phyloP scores from a whole-genome alignment of 352 stramenopile genomes.

The Globisporangium paddicum region DNA sequence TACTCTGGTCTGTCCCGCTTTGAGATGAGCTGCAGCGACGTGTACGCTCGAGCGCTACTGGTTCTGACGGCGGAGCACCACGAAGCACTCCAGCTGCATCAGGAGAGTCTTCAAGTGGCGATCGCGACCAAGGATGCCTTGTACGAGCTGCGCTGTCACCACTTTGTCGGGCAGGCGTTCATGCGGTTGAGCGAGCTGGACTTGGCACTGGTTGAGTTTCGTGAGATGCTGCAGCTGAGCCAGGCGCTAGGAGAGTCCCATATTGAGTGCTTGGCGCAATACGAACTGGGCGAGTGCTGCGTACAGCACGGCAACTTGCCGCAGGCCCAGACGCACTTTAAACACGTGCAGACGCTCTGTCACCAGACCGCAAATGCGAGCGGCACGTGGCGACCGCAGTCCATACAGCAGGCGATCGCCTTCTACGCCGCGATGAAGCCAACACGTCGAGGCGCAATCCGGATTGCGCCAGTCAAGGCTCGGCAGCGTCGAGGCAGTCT shows the following conservation, averaged over 20 bases:
- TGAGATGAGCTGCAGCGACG: slow-evolving; percentile 44
- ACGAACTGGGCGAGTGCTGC: slow-evolving; percentile 42
- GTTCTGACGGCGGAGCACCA: slow-evolving; percentile 27
- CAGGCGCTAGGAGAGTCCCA: slow-evolving; percentile 24
- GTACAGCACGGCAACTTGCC: slow-evolving; percentile 32
- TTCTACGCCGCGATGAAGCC: slow-evolving; percentile 44
- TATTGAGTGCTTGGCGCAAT: slow-evolving; percentile 48
- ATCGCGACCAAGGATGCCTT: slow-evolving; percentile 25
- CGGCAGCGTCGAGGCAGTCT: slow-evolving; percentile 1
- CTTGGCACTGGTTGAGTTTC: slow-evolving; percentile 34
- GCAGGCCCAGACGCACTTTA: slow-evolving; percentile 34
- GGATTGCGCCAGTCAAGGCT: background rate
- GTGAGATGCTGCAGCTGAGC: slow-evolving; percentile 32
- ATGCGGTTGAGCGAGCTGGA: slow-evolving; percentile 32
- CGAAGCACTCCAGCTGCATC: slow-evolving; percentile 41
- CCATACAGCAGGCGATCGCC: slow-evolving; percentile 44
- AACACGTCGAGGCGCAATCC: slow-evolving; percentile 24
- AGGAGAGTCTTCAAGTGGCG: slow-evolving; percentile 36
- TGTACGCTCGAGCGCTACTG: slow-evolving; percentile 28
- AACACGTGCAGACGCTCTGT: slow-evolving; percentile 31
- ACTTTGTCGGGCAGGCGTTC: slow-evolving; percentile 32
- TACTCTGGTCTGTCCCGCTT: slow-evolving; percentile 18
- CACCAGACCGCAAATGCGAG: slow-evolving; percentile 39
- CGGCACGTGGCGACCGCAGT: slow-evolving; percentile 28
- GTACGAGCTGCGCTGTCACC: slow-evolving; percentile 41